These are phyloP conservation scores for Syncephalastrum racemosum DNA, from an alignment of 371 early-diverging fungal species.

Conservation along the genomic window DNA sequence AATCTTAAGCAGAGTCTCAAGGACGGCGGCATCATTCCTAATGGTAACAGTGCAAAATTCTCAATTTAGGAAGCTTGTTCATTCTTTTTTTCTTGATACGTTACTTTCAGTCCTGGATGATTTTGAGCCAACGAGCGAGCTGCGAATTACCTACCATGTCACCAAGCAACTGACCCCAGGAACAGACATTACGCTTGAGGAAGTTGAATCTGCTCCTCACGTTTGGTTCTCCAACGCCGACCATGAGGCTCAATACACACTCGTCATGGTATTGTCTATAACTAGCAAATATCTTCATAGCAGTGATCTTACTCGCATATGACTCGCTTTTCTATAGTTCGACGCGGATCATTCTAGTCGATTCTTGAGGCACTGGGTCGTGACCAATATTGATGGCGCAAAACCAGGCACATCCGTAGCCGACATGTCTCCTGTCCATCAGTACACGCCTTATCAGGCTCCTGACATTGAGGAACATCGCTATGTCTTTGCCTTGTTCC, in stretches of 20 bases:
- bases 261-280: slow-evolving; percentile 14
- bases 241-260: slow-evolving; percentile 13
- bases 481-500: slow-evolving; percentile 49
- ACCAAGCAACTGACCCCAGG: slow-evolving; percentile 14
- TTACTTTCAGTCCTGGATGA: slow-evolving; percentile 11
- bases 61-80: neutral
- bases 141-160: slow-evolving; percentile 21
- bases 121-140: slow-evolving; percentile 17
- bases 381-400: slow-evolving; percentile 46
- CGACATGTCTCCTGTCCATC: slow-evolving; percentile 12
- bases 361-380: slow-evolving; percentile 53
- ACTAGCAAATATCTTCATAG: neutral
- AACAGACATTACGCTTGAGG: slow-evolving; percentile 6
- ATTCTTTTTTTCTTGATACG: neutral
- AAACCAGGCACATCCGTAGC: slow-evolving; percentile 35
- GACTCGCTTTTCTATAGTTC: slow-evolving; percentile 14
- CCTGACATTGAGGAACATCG: slow-evolving; percentile 51
- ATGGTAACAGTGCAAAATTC: slow-evolving; percentile 13
- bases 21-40: slow-evolving; percentile 16
- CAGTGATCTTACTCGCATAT: neutral
- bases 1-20: slow-evolving; percentile 7
- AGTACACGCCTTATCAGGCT: slow-evolving; percentile 35
- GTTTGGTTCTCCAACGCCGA: slow-evolving; percentile 20
- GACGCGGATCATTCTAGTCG: slow-evolving; percentile 39
- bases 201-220: slow-evolving; percentile 14